Evolutionary conservation across 1,284 basidiomycete species (phyloP).

Genomic region (Cystobasidium slooffiae): DNA sequence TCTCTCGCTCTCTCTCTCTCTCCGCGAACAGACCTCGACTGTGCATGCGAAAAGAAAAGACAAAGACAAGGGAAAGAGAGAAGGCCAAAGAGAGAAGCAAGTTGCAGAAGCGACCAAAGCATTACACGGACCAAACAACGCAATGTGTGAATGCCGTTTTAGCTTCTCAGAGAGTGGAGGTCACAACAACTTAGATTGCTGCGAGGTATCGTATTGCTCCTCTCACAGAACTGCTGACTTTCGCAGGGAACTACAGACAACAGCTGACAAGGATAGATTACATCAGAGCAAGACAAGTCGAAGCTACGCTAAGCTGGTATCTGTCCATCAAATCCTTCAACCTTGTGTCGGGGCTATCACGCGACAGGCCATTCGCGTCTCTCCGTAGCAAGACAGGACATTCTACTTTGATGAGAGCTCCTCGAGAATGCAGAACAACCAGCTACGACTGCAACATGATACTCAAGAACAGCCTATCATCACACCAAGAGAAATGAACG

Average conservation of each 20-base stretch:
- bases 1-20: no score
- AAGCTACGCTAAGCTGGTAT: neutral
- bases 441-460: neutral
- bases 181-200: no score
- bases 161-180: no score
- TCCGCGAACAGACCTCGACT: neutral
- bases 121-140: neutral
- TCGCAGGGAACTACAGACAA: neutral
- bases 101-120: no score
- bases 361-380: no score
- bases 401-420: no score
- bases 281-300: neutral
- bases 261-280: neutral
- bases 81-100: neutral
- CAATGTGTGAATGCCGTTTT: neutral
- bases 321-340: no score
- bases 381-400: no score
- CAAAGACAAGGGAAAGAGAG: conserved; percentile 2
- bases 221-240: no score
- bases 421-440: neutral
- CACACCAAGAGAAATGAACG: neutral
- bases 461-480: no score
- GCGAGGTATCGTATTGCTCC: no score
- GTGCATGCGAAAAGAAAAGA: neutral
- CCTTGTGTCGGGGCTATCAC: no score